Conservation (phyloP, 306 rosid genomes). For the Medicago lupulina region DNA sequence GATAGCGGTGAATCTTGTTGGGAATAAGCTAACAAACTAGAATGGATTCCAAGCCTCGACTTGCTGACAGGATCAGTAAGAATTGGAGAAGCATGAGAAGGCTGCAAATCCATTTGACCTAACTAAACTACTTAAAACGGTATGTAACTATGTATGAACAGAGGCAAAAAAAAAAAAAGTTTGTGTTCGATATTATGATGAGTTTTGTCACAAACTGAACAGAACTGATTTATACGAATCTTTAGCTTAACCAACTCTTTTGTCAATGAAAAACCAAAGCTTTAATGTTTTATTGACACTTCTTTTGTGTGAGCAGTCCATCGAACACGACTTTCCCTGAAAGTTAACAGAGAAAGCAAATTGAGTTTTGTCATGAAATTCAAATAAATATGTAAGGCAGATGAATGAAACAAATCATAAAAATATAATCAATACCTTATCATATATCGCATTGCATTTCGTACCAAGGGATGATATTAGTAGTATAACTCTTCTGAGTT, state of each 20-base stretch:
- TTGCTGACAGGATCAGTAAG: constrained; percentile 77
- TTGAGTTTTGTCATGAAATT: constrained; percentile 9
- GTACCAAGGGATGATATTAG: neutral
- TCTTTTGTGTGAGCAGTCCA: constrained; percentile 77
- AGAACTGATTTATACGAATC: constrained; percentile 19
- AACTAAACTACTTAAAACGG: constrained; percentile 29
- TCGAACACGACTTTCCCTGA: constrained; percentile 65
- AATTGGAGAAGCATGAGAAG: constrained; percentile 70
- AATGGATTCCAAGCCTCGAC: constrained; percentile 75
- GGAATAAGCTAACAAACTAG: constrained; percentile 59
- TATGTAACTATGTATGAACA: constrained; percentile 9
- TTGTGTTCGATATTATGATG: neutral
- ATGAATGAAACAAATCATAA: neutral
- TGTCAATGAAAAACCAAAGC: constrained; percentile 95
- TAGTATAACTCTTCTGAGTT: constrained; percentile 11
- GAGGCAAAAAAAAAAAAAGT: neutral
- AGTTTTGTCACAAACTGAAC: constrained; percentile 12
- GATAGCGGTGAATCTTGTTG: constrained; percentile 69
- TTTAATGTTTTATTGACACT: constrained; percentile 82
- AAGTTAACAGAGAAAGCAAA: constrained; percentile 40
- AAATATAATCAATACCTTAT: constrained; percentile 31
- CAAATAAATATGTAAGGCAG: neutral
- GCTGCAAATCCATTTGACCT: constrained; percentile 73
- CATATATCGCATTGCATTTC: constrained; percentile 36
- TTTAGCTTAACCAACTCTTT: constrained; percentile 72